These are phyloP conservation scores for Erythrobasidium hasegawianum DNA, from an alignment of 1,284 basidiomycete genomes.

Conservation along the genomic window DNA sequence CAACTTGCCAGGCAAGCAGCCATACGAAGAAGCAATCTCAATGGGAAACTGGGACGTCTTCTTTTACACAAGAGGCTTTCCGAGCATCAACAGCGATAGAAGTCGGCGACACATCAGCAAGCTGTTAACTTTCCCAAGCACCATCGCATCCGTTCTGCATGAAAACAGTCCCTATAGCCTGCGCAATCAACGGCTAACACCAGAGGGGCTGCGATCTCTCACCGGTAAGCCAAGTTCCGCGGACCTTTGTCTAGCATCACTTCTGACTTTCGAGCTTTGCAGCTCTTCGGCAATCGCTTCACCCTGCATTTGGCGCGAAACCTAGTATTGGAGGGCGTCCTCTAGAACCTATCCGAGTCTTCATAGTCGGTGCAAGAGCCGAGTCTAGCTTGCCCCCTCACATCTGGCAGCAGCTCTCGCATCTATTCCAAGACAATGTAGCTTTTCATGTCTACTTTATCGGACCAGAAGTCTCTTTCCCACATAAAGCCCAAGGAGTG, in stretches of 20 bases:
- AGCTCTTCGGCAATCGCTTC: conserved; percentile 85
- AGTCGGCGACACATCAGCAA: conserved; percentile 91
- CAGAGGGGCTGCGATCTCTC: conserved; percentile 86
- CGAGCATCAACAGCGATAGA: conserved; percentile 91
- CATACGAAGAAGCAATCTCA: conserved; percentile 87
- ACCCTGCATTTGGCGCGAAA: conserved; percentile 72
- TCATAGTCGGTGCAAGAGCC: conserved; percentile 90
- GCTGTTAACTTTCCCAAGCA: conserved; percentile 90
- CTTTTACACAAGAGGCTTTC: conserved; percentile 93
- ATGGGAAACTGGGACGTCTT: conserved; percentile 97
- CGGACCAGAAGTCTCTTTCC: conserved; percentile 66
- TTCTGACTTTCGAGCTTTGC: conserved; percentile 26
- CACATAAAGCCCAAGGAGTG: conserved; percentile 22
- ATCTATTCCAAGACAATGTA: conserved; percentile 74
- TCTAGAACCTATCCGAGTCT: conserved; percentile 71
- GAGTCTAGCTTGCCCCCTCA: conserved; percentile 92
- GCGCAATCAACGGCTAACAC: conserved; percentile 76
- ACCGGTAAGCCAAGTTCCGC: conserved; percentile 61
- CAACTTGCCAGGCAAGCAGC: conserved; percentile 78
- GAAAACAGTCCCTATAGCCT: conserved; percentile 78
- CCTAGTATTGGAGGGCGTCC: conserved; percentile 55
- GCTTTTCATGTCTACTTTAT: conserved; percentile 92
- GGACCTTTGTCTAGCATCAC: not conserved
- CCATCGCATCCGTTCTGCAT: conserved; percentile 84
- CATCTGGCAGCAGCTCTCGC: conserved; percentile 89